Evolutionary conservation across 2,329 filamentous ascomycete genomes (phyloP).

Genomic region (Fusarium avenaceum): DNA sequence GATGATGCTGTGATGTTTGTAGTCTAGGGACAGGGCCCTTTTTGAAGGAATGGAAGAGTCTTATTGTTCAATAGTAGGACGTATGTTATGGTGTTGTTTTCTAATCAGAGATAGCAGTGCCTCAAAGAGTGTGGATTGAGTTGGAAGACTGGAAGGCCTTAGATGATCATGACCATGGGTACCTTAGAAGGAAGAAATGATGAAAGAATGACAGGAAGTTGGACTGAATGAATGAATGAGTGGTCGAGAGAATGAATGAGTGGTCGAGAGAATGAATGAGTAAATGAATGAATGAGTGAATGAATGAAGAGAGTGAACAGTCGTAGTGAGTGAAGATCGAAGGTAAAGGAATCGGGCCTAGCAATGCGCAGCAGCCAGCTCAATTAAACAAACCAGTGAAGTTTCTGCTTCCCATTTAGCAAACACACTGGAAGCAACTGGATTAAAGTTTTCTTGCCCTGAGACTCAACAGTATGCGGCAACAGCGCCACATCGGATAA

Average conservation of each 20-base stretch:
- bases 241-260: neutral
- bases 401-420: slow-evolving; percentile 21
- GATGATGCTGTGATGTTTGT: neutral
- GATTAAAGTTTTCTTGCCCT: slow-evolving; percentile 34
- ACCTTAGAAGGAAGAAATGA: slow-evolving; percentile 12
- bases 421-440: slow-evolving; percentile 8
- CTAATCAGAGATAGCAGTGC: neutral
- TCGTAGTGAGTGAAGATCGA: slow-evolving; percentile 17
- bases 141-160: slow-evolving; percentile 30
- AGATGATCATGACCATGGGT: slow-evolving; percentile 16
- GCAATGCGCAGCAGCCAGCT: slow-evolving; percentile 14
- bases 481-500: slow-evolving; percentile 31
- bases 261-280: slow-evolving; percentile 21
- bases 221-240: slow-evolving; percentile 14
- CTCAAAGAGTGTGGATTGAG: slow-evolving; percentile 2
- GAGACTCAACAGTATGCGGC: slow-evolving; percentile 22
- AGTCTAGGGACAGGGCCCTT: neutral
- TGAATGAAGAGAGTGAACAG: slow-evolving; percentile 14
- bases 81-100: neutral
- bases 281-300: slow-evolving; percentile 18
- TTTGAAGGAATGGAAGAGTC: neutral
- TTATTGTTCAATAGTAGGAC: neutral
- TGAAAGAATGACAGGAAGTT: slow-evolving; percentile 24
- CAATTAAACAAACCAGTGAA: slow-evolving; percentile 31
- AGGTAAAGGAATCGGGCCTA: slow-evolving; percentile 8